Base-by-base conservation (phyloP, 2,329 filamentous ascomycete genomes). In the Botryotinia calthae region DNA sequence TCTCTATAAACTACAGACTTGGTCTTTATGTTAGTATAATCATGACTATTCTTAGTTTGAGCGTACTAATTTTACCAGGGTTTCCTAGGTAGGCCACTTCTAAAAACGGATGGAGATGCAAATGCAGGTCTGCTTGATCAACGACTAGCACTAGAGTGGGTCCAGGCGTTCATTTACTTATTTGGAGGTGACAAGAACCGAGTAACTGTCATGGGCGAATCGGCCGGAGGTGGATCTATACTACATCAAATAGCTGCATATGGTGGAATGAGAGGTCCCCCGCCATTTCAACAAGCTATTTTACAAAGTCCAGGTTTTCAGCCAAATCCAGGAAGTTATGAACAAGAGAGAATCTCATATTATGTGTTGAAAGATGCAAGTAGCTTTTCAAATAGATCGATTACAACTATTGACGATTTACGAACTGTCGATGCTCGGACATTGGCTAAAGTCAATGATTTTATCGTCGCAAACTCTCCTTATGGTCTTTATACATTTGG, bases 191-290 rank as follows among this genome's bases (percentile, higher is more conserved):
- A 89, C 76, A 80, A 82, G 2, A 79, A 81, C 2, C 81, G 82
- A 22, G 83, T 88, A 40, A 87, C 86, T 0, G 81, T 87, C 20
- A 82, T 86, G 46, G 86, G 86, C 7, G 80, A 86, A 73, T 86
- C 83, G 22, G 86, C 87, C 14, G 87, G 87, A 37, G 86, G 82
- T 12, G 86, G 86, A 0, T 85, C 83, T 4, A 84, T 89, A 72
- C 82, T 87, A 79, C 86, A 88, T 75, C 86, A 89, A 72, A 84
- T 88, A 73, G 88, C 86, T 42, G 82, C 85, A 0, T 86, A 82
- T 73, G 86, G 86, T 42, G 86, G 84, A 3, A 59, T 62, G 18
- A 77, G 76, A 34, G 76, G 75, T 7, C 72, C 70, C 22, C 76
- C 78, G 8, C 84, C 84, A 1, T 86, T 86, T 78, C 81, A 82